Evolutionary conservation across 352 stramenopile genomes (phyloP), one percentile per base, ranked within the genome.

Genomic region (Globisporangium heterothallicum): DNA sequence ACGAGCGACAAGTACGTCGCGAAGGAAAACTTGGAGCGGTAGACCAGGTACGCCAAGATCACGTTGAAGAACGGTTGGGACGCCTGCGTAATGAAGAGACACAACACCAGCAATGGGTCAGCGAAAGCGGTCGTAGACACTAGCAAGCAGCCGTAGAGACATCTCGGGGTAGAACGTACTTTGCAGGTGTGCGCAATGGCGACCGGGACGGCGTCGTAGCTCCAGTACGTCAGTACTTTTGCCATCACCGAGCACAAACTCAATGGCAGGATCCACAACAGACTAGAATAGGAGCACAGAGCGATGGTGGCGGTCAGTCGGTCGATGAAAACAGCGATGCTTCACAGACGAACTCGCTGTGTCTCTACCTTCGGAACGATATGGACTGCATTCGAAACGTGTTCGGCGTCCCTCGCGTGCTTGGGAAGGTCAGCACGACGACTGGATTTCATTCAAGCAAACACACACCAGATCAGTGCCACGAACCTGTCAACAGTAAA

Each of bases 41-140:
- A 94, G 47, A 73, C 70, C 7, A 74, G 8, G 55, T 79, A 94
- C 18, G 84, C 79, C 49, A 94, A 57, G 42, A 92, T 68, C 14
- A 94, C 84, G 57, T 94, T 94, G 62, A 94, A 94, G 30, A 94
- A 80, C 18, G 84, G 84, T 58, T 91, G 83, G 40, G 78, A 92
- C 41, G 84, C 84, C 66, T 72, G 22, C 22, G 19, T n/a, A 35
- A 7, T 38, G 13, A 40, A 7, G 13, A 32, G 12, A 29, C 19
- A 19, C 0, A 34, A 16, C 22, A 27, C 19, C 12, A 42, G 47
- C 34, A 4, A 10, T 3, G 32, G 12, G 32, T 16, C 14, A 38
- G 10, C 6, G 41, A 12, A 2, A 50, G 14, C 42, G 5, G 26
- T 19, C 35, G 12, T n/a, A 6, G 27, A 1, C 10, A 35, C 25